A percentile compares a stretch with the other conserved stretches of the same genome.
Evolutionary conservation across 352 stramenopile species (phyloP).

Genomic region (Phytophthora pini): DNA sequence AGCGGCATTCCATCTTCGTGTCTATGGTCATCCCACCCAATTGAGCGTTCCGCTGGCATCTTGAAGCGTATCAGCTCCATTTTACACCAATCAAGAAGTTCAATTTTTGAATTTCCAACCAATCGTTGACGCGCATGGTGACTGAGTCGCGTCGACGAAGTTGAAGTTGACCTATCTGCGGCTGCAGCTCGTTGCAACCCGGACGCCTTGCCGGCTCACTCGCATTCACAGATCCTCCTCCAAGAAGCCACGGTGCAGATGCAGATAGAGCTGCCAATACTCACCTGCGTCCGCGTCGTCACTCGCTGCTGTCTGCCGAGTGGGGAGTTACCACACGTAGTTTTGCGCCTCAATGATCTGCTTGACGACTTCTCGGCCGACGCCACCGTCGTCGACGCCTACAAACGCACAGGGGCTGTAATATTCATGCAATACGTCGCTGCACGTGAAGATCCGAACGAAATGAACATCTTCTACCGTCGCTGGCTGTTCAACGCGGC

Average conservation of each 20-base stretch:
- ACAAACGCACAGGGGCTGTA: slow-evolving; percentile 10
- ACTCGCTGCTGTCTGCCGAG: slow-evolving; percentile 11
- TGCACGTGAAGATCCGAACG: slow-evolving; percentile 16
- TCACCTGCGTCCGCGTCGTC: slow-evolving; percentile 17
- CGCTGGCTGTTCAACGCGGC: slow-evolving; percentile 31
- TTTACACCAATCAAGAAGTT: slow-evolving; percentile 3
- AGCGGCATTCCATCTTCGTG: slow-evolving; percentile 10
- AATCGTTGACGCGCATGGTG: slow-evolving; percentile 1
- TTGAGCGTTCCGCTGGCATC: slow-evolving; percentile 9
- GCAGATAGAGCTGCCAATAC: neutral
- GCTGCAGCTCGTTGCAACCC: slow-evolving; percentile 3
- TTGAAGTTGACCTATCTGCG: slow-evolving; percentile 13
- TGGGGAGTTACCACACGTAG: slow-evolving; percentile 27
- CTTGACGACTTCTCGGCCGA: slow-evolving; percentile 28
- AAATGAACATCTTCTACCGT: slow-evolving; percentile 24
- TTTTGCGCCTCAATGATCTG: slow-evolving; percentile 12
- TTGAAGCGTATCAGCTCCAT: slow-evolving; percentile 13
- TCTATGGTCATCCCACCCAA: slow-evolving; percentile 14
- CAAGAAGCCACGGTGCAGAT: slow-evolving; percentile 13
- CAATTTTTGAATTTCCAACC: neutral
- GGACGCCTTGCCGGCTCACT: neutral
- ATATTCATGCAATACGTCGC: slow-evolving; percentile 24
- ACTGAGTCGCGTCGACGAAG: neutral
- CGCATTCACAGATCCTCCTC: slow-evolving; percentile 12
- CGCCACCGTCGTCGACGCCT: slow-evolving; percentile 22